These are phyloP conservation scores for Didymella sp. DNA, from an alignment of 2,329 filamentous ascomycete genomes.

Conservation along the genomic window DNA sequence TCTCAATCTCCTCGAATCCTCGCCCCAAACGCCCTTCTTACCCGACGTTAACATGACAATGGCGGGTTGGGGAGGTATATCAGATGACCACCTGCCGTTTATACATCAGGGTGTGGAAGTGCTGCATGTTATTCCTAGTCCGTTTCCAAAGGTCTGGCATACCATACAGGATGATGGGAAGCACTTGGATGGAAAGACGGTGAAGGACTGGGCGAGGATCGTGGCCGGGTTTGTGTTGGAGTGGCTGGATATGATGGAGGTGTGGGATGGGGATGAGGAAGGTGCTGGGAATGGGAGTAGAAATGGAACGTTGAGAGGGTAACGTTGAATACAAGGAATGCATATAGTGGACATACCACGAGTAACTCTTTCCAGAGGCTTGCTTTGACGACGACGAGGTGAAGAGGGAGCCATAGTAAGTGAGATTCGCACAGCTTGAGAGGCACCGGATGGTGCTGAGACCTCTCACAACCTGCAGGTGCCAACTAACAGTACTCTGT, in stretches of 20 bases:
- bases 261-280: conserved; percentile 35
- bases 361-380: background rate
- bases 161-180: conserved; percentile 80
- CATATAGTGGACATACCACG: background rate
- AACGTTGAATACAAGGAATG: background rate
- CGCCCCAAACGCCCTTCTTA: conserved; percentile 61
- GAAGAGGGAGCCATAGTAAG: background rate
- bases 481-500: conserved; percentile 1
- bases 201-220: conserved; percentile 87
- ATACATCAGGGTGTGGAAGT: conserved; percentile 85
- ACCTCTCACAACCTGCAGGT: background rate
- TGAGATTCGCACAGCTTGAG: background rate
- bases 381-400: background rate
- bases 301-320: background rate
- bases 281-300: background rate
- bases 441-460: background rate
- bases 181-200: conserved; percentile 79
- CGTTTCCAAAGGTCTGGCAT: conserved; percentile 89
- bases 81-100: conserved; percentile 93
- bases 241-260: conserved; percentile 82
- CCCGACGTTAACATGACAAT: conserved; percentile 50
- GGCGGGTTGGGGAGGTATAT: conserved; percentile 57
- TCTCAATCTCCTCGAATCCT: conserved; percentile 67
- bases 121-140: conserved; percentile 84
- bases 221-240: conserved; percentile 85